Evolutionary conservation across 208 protist species (phyloP), one percentile per base, ranked within the genome.

Genomic region (Acanthamoeba castellanii): DNA sequence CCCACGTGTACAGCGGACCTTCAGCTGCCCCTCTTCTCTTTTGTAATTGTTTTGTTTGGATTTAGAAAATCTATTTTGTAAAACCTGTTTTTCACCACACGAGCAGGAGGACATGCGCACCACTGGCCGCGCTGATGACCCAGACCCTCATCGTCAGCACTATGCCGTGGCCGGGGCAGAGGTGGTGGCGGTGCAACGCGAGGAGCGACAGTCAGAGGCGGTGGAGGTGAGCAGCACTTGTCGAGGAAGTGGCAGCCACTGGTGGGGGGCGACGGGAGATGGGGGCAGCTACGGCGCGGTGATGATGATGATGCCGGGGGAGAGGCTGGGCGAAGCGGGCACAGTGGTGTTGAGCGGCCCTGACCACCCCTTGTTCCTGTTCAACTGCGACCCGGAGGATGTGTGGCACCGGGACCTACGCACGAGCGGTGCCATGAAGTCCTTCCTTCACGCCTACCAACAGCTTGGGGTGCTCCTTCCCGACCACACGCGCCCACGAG

Each of bases 401-500:
- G 37, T 92, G 61, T 92, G 55, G 55, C 11, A 68, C 9, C 42
- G 64, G 61, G 32, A 47, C 59, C 64, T 92, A 32, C 55, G 87
- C 8, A 42, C 30, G 37, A 92, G 87, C 34, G 42, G 64, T 30
- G 59, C 20, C 87, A 92, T 92, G 87, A 68, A 74, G 52, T 76
- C 32, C 87, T 92, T 92, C 64, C 64, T 92, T 16, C 59, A 92
- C n/a, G 87, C 87, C 25, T 92, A 92, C 42, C 87, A 92, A 25
- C 37, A 68, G 37, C 64, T 92, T 2, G 87, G 87, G 6, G 81
- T 78, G 18, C 70, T n/a, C 25, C 32, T 16, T 14, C 66, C 20
- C 11, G 55, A 20, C 11, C 11, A 14, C 16, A 2, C 55, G 2
- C 16, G 55, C 55, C 16, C 55, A 59, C 16, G 16, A 25, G 55